phyloP scores from a whole-genome alignment of 257 asterid genomes.

The Primulina eburnea region DNA sequence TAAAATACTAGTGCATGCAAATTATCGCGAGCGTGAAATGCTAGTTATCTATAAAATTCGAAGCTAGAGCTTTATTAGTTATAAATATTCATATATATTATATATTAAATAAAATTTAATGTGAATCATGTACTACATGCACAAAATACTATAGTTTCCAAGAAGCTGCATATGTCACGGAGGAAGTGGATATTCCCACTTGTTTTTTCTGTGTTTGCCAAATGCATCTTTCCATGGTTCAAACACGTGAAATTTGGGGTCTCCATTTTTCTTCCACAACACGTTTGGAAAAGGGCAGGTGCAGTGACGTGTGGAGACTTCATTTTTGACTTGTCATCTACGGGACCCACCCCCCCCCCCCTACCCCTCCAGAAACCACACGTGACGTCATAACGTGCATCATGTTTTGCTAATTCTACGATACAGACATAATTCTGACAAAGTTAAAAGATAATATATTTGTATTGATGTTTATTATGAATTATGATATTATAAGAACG shows the following conservation, averaged over 20 bases:
- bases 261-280: not conserved
- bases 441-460: not conserved
- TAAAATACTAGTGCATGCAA: too few relatives aligned
- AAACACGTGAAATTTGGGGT: not conserved
- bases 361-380: not conserved
- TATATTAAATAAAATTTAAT: too few relatives aligned
- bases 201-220: too few relatives aligned
- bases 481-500: not conserved
- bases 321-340: constrained; percentile 17
- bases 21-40: too few relatives aligned
- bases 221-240: not conserved
- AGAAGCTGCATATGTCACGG: too few relatives aligned
- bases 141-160: too few relatives aligned
- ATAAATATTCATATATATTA: too few relatives aligned
- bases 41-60: too few relatives aligned
- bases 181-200: too few relatives aligned
- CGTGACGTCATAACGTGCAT: not conserved
- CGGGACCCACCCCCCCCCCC: constrained; percentile 15
- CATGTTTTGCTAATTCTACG: not conserved
- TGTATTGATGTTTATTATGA: not conserved
- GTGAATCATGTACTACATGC: too few relatives aligned
- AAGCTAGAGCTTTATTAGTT: too few relatives aligned
- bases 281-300: not conserved
- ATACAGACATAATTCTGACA: not conserved
- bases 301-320: not conserved